Base-by-base conservation (phyloP, 2,329 filamentous ascomycete species). In the Ceratocystiopsis brevicomis region DNA sequence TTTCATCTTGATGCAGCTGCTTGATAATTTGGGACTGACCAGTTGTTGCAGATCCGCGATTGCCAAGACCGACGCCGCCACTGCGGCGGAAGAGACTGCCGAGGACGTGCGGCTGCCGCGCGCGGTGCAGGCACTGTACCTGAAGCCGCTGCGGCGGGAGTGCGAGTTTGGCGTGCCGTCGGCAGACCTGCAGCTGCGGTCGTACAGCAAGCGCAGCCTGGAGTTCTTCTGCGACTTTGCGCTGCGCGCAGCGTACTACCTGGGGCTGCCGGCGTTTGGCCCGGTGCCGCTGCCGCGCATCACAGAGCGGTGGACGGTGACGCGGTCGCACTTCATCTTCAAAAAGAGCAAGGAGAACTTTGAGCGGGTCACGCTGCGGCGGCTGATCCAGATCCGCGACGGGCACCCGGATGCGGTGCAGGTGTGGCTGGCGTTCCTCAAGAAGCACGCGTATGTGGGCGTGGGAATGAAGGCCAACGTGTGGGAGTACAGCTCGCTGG, bases 261-360 rank as follows among this genome's bases (percentile, higher is more conserved):
- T 95, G 37, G 76, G 81, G 16, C 76, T 98, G 2, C 81, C 86
- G 11, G 86, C 86, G 3, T 81, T 74, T 39, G 90, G 90, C 0
- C 87, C 90, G 6, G 68, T 90, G 6, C 85, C 88, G 12, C 67
- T 98, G 16, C 90, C 90, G 1, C 76, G 80, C 45, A 85, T 88
- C 50, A 81, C 74, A 15, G 84, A 98, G 66, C 76, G 87, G 53
- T 98, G 90, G 90, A 96, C 90, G 1, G 86, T 96, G 2, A 85
- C 86, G 11, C 74, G 76, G 54, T 76, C 76, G 55, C 81, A 83
- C 59, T 98, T 98, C 66, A 84, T 95, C 51, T 83, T 85, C 68
- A 98, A 96, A 65, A 98, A 98, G 65, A 80, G 76, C 35, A 87
- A 98, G 62, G 90, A 98, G 64, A 98, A 98, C 61, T 98, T 93